Conservation (phyloP, 179 eudicot genomes). For the Pouteria campechiana region DNA sequence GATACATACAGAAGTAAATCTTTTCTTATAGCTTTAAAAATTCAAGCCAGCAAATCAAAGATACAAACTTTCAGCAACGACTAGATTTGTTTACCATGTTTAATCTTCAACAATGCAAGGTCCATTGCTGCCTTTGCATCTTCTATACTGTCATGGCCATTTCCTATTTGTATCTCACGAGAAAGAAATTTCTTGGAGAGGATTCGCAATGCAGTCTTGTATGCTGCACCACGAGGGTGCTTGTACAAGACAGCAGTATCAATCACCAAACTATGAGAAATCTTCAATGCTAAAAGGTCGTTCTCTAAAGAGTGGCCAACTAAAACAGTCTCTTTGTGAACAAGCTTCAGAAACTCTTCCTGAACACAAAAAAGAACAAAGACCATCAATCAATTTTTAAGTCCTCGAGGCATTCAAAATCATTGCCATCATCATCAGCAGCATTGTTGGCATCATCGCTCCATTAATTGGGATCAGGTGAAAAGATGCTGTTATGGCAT, state of each 20-base stretch:
- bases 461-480: too few species aligned
- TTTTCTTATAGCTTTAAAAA: too few species aligned
- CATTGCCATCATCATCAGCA: too few species aligned
- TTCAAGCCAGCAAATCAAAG: too few species aligned
- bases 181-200: constrained; percentile 58
- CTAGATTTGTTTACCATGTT: constrained; percentile 54
- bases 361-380: constrained; percentile 16
- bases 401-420: not conserved
- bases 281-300: constrained; percentile 73
- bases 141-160: constrained; percentile 85
- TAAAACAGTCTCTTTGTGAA: constrained; percentile 63
- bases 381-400: not conserved
- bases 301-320: constrained; percentile 91
- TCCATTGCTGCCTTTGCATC: constrained; percentile 87
- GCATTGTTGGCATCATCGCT: too few species aligned
- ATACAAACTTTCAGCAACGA: too few species aligned
- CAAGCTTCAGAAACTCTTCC: constrained; percentile 67
- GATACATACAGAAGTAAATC: too few species aligned
- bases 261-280: constrained; percentile 61
- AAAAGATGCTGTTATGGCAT: too few species aligned
- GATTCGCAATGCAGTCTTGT: constrained; percentile 75
- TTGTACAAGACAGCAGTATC: constrained; percentile 77
- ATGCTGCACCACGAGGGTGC: constrained; percentile 74
- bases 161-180: constrained; percentile 67
- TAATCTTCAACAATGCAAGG: constrained; percentile 59